phyloP scores from a whole-genome alignment of 2,329 filamentous ascomycete genomes.

The Xylaria sp. region DNA sequence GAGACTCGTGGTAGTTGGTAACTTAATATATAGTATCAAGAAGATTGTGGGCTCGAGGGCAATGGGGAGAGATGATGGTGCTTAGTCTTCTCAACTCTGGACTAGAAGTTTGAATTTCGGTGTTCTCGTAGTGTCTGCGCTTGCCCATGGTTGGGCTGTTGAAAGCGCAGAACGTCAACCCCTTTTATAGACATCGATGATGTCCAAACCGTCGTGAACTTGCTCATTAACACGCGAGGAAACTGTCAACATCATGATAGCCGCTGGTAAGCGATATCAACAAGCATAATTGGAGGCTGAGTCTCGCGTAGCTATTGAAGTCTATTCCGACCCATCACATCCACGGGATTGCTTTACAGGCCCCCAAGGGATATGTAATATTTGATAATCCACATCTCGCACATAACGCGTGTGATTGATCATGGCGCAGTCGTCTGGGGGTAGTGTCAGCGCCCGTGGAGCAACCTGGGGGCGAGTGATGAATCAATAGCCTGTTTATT shows the following conservation, averaged over 20 bases:
- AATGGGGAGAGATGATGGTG: background rate
- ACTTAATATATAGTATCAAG: background rate
- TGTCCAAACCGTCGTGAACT: background rate
- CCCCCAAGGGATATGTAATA: slow-evolving; percentile 10
- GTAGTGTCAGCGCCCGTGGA: slow-evolving; percentile 9
- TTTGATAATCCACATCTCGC: background rate
- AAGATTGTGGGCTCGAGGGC: background rate
- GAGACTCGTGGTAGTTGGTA: background rate
- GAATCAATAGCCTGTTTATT: slow-evolving; percentile 26
- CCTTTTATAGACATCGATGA: slow-evolving; percentile 11
- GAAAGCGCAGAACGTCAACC: background rate
- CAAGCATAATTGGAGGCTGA: background rate
- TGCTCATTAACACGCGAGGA: background rate
- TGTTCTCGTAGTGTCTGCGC: background rate
- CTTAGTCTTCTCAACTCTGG: background rate
- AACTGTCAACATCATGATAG: slow-evolving; percentile 1
- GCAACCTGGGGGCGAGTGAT: slow-evolving; percentile 27
- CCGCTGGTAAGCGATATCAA: background rate
- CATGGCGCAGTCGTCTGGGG: background rate
- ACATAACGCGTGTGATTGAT: slow-evolving; percentile 16
- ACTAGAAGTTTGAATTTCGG: too few species aligned
- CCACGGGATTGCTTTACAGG: background rate
- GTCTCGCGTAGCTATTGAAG: background rate
- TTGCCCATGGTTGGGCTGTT: background rate
- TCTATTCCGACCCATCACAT: background rate